Base-by-base conservation (phyloP, 1,284 basidiomycete genomes). In the Ceratobasidium papillatum region DNA sequence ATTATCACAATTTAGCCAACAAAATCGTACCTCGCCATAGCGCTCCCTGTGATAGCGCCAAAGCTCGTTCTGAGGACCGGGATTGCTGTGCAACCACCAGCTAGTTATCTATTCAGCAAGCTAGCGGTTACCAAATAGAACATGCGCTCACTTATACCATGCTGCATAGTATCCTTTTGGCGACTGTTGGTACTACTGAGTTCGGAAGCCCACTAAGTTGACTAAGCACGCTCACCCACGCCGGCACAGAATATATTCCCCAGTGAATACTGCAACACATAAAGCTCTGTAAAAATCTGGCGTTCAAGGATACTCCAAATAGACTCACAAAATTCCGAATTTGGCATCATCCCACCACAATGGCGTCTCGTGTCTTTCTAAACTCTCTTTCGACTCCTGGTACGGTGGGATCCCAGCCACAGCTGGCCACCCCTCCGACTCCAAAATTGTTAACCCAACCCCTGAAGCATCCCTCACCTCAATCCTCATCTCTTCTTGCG, bases 301-400 rank as follows among this genome's bases (percentile, higher is more conserved):
- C 7, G 32, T n/a, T 56, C 34, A 22, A 17, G 14, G 49, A 51
- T 25, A 71, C 27, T 17, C 17, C 7, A 30, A 5, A 34, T 22
- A 11, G 19, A 79, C 86, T 79, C 74, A 87, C 86, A 89, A 88
- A 49, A 89, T 88, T 4, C 87, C 87, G 76, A 83, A 88, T 78
- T 87, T 88, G 17, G 84, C 86, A 62, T 84, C 80, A 74, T 81
- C 84, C 82, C 83, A 69, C 79, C 87, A 88, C 38, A 81, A 82
- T 0, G 87, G 87, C 0, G 86, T 81, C 76, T 89, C 87, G 71
- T 87, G 86, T 22, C 80, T 81, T 2, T 79, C 81, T 72, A 88
- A 75, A 36, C 75, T 78, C 43, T 68, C 41, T 25, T 84, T 80
- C 30, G 78, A 78, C 45, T 81, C 79, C 47, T 86, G 83, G 38